Evolutionary conservation across 805 yeast genomes (phyloP).

Genomic region (Saturnispora galanensis): DNA sequence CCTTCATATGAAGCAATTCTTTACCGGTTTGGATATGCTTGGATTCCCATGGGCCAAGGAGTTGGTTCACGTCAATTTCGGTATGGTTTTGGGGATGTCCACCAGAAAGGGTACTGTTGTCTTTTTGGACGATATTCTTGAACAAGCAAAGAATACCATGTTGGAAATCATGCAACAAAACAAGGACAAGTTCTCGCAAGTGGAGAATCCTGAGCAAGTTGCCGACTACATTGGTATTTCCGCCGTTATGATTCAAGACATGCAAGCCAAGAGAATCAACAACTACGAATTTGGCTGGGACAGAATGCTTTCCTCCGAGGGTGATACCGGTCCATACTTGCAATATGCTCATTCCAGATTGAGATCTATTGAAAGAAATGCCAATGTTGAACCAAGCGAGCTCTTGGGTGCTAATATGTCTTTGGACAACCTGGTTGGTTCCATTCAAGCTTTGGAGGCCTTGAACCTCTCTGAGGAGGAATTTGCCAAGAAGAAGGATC

Average conservation of each 20-base stretch:
- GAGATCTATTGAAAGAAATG: slow-evolving; percentile 86
- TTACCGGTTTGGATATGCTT: slow-evolving; percentile 85
- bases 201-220: slow-evolving; percentile 85
- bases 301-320: slow-evolving; percentile 96
- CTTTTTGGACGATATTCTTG: slow-evolving; percentile 87
- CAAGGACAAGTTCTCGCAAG: slow-evolving; percentile 82
- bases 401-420: slow-evolving; percentile 23
- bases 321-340: slow-evolving; percentile 98
- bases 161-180: slow-evolving; percentile 93
- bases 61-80: slow-evolving; percentile 81
- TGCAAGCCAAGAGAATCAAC: slow-evolving; percentile 94
- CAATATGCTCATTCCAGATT: slow-evolving; percentile 98
- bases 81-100: slow-evolving; percentile 98
- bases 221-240: slow-evolving; percentile 95
- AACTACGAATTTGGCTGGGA: slow-evolving; percentile 97
- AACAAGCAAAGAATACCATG: slow-evolving; percentile 90
- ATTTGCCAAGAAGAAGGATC: slow-evolving; percentile 24
- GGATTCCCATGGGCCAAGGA: slow-evolving; percentile 77
- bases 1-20: slow-evolving; percentile 85
- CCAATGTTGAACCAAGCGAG: slow-evolving; percentile 35
- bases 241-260: slow-evolving; percentile 98
- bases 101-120: slow-evolving; percentile 98
- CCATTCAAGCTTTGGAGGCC: slow-evolving; percentile 19
- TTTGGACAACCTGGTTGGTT: slow-evolving; percentile 24
- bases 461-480: slow-evolving; percentile 21